Evolutionary conservation across 495 filamentous ascomycete species (phyloP).

Genomic region (Neurospora hispaniola): DNA sequence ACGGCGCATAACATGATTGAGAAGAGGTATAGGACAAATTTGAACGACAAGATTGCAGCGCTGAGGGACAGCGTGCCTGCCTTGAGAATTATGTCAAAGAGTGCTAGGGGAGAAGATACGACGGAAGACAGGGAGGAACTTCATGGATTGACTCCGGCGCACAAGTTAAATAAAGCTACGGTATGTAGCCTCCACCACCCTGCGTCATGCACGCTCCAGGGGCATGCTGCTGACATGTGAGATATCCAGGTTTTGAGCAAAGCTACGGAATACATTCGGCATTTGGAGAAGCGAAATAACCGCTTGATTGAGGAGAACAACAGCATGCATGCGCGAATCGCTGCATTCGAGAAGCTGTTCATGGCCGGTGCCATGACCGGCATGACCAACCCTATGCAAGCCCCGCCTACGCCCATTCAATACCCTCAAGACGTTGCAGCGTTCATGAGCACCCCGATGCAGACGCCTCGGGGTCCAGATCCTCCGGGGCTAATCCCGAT

Average conservation of each 20-base stretch:
- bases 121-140: slow-evolving; percentile 65
- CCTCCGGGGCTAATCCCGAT: slow-evolving; percentile 66
- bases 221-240: slow-evolving; percentile 2
- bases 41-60: slow-evolving; percentile 94
- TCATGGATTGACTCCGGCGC: slow-evolving; percentile 66
- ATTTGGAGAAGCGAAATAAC: slow-evolving; percentile 83
- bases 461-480: slow-evolving; percentile 20
- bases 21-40: slow-evolving; percentile 88
- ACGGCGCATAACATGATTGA: slow-evolving; percentile 97
- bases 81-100: slow-evolving; percentile 65
- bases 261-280: slow-evolving; percentile 90
- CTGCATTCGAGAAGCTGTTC: slow-evolving; percentile 58
- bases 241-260: slow-evolving; percentile 59
- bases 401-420: slow-evolving; percentile 36
- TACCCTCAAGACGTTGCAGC: slow-evolving; percentile 28
- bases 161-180: slow-evolving; percentile 93
- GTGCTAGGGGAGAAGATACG: slow-evolving; percentile 53
- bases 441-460: slow-evolving; percentile 25
- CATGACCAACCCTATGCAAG: slow-evolving; percentile 32
- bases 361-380: slow-evolving; percentile 48
- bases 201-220: background rate
- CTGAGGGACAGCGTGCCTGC: slow-evolving; percentile 83
- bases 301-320: slow-evolving; percentile 71
- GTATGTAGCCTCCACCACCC: slow-evolving; percentile 28
- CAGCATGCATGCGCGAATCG: slow-evolving; percentile 57